These are phyloP conservation scores for Datisca glomerata DNA, from an alignment of 306 rosid species.

Conservation along the genomic window DNA sequence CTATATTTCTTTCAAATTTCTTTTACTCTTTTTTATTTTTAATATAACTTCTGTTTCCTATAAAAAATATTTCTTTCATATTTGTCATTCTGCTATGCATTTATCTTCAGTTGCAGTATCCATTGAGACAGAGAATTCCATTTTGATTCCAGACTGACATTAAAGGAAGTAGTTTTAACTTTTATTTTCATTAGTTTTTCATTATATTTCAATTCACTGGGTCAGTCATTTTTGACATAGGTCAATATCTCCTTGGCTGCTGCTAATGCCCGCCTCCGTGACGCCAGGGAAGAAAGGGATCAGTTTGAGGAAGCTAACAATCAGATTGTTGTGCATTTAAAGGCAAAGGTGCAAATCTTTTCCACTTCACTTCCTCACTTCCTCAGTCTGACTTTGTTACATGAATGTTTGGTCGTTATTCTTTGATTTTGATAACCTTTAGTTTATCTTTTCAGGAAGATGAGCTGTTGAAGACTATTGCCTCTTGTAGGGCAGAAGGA, in stretches of 20 bases:
- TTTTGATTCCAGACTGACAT: too few relatives aligned
- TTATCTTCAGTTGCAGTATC: too few relatives aligned
- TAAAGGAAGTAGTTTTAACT: background rate
- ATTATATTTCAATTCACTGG: background rate
- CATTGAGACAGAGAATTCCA: too few relatives aligned
- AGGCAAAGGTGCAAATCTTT: constrained; percentile 43
- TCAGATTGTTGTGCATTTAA: constrained; percentile 79
- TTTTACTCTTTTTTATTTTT: too few relatives aligned
- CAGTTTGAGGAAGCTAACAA: constrained; percentile 96
- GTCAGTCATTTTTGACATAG: too few relatives aligned
- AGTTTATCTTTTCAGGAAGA: constrained; percentile 73
- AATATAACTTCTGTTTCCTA: too few relatives aligned
- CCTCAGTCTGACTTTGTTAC: constrained; percentile 15
- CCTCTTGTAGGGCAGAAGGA: constrained; percentile 61
- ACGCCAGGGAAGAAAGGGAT: constrained; percentile 88
- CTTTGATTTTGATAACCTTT: background rate
- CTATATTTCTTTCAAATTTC: too few relatives aligned
- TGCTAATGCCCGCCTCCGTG: constrained; percentile 71
- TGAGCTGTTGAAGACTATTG: constrained; percentile 65
- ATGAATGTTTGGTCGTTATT: constrained; percentile 5
- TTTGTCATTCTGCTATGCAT: too few relatives aligned
- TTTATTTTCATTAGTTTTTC: background rate
- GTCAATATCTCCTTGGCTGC: constrained; percentile 78
- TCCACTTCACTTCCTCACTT: constrained; percentile 1
- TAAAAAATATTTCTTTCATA: too few relatives aligned